Conservation (phyloP, 2,329 filamentous ascomycete species). For the Colletotrichum sp. region DNA sequence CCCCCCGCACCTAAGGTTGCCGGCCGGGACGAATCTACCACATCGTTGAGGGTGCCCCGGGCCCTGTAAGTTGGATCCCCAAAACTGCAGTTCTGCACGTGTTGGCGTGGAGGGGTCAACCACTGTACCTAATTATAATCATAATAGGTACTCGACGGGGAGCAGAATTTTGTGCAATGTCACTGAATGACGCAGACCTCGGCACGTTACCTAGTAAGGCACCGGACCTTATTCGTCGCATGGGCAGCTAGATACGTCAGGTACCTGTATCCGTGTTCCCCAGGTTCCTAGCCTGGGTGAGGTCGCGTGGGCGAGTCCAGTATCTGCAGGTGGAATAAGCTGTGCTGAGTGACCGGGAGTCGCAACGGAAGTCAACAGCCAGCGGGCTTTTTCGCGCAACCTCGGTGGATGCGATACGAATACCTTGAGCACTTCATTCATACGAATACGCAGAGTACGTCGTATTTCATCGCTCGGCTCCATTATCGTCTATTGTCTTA, state of each 20-base stretch:
- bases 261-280: not conserved
- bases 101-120: not conserved
- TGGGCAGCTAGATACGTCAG: not conserved
- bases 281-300: not conserved
- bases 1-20: not conserved
- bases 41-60: not conserved
- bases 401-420: not conserved
- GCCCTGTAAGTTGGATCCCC: not conserved
- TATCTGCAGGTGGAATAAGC: not conserved
- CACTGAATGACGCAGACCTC: conserved; percentile 3
- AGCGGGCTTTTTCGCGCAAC: not conserved
- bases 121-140: not conserved
- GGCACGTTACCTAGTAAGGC: not conserved
- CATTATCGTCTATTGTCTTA: not conserved
- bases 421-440: not conserved
- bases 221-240: not conserved
- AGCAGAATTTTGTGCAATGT: not conserved
- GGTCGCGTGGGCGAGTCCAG: not conserved
- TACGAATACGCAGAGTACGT: not conserved
- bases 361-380: not conserved
- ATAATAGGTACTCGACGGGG: not conserved
- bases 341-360: not conserved
- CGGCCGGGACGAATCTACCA: not conserved
- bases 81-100: conserved; percentile 6
- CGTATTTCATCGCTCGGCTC: not conserved